These are phyloP conservation scores for Podospora australis DNA, from an alignment of 495 filamentous ascomycete genomes.

Conservation along the genomic window DNA sequence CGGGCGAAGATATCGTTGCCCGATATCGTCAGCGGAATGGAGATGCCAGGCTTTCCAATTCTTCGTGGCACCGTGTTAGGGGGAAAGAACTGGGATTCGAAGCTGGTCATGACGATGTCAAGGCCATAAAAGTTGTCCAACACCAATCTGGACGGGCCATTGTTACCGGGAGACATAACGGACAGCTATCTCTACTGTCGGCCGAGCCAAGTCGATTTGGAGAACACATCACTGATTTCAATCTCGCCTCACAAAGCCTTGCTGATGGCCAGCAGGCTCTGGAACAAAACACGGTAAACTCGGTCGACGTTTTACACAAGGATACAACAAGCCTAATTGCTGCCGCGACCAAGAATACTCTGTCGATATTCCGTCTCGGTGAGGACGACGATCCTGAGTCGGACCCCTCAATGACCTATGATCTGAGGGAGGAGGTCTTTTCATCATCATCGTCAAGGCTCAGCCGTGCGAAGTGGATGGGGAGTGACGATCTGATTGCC, in stretches of 20 bases:
- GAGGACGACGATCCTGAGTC: slow-evolving; percentile 7
- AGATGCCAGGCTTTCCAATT: slow-evolving; percentile 9
- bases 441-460: slow-evolving; percentile 10
- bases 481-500: slow-evolving; percentile 27
- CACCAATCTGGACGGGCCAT: slow-evolving; percentile 21
- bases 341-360: slow-evolving; percentile 22
- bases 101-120: slow-evolving; percentile 37
- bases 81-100: slow-evolving; percentile 24
- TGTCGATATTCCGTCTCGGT: slow-evolving; percentile 26
- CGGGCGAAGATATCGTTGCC: slow-evolving; percentile 38
- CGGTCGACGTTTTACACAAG: slow-evolving; percentile 25
- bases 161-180: slow-evolving; percentile 38
- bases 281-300: slow-evolving; percentile 26
- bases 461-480: slow-evolving; percentile 33
- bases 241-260: neutral
- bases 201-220: slow-evolving; percentile 30
- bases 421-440: slow-evolving; percentile 11
- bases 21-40: slow-evolving; percentile 23
- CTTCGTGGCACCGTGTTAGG: slow-evolving; percentile 23
- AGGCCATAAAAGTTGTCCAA: slow-evolving; percentile 29
- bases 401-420: slow-evolving; percentile 12
- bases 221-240: slow-evolving; percentile 22
- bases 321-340: slow-evolving; percentile 11
- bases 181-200: slow-evolving; percentile 33
- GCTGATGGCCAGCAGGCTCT: neutral